A percentile compares a stretch with the other conserved stretches of the same genome.
Conservation (phyloP, 1,284 basidiomycete genomes). For the Rugosomyces carneus region DNA sequence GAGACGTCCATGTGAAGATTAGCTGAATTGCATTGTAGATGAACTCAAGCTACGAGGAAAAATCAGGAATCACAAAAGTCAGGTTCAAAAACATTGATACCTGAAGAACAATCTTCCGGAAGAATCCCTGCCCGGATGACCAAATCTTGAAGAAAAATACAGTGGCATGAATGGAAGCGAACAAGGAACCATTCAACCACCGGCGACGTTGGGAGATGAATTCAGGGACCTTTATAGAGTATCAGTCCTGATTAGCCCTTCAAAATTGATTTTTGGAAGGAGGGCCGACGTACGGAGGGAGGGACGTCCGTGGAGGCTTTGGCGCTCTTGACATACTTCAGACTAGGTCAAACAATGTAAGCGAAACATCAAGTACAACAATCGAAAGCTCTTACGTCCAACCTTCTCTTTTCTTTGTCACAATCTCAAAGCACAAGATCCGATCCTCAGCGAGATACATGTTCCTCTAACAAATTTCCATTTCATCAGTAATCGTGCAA, state of each 20-base stretch:
- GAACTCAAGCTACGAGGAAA: slow-evolving; percentile 57
- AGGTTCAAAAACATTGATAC: slow-evolving; percentile 26
- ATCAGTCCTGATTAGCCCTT: slow-evolving; percentile 4
- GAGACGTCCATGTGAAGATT: slow-evolving; percentile 78
- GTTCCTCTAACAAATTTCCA: slow-evolving; percentile 56
- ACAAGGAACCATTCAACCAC: slow-evolving; percentile 87
- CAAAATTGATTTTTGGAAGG: neutral
- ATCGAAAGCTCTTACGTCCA: slow-evolving; percentile 57
- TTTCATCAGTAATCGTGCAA: slow-evolving; percentile 4
- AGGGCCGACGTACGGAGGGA: slow-evolving; percentile 43
- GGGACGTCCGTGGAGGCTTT: slow-evolving; percentile 88
- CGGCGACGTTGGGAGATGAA: slow-evolving; percentile 89
- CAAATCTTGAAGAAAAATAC: slow-evolving; percentile 82
- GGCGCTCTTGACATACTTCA: slow-evolving; percentile 89
- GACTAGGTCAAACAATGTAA: slow-evolving; percentile 31
- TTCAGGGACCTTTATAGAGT: slow-evolving; percentile 54
- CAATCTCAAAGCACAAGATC: slow-evolving; percentile 96
- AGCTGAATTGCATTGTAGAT: slow-evolving; percentile 78
- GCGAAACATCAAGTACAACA: neutral
- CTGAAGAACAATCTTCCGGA: slow-evolving; percentile 79
- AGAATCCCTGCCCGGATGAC: slow-evolving; percentile 85
- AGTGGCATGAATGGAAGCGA: slow-evolving; percentile 83
- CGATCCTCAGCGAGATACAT: slow-evolving; percentile 94
- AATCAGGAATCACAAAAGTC: neutral
- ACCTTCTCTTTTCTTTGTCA: slow-evolving; percentile 83